A percentile compares a stretch with the other conserved stretches of the same genome.
These are phyloP conservation scores for Phragmites australis DNA, from an alignment of 176 grass and related monocot species.

Conservation along the genomic window DNA sequence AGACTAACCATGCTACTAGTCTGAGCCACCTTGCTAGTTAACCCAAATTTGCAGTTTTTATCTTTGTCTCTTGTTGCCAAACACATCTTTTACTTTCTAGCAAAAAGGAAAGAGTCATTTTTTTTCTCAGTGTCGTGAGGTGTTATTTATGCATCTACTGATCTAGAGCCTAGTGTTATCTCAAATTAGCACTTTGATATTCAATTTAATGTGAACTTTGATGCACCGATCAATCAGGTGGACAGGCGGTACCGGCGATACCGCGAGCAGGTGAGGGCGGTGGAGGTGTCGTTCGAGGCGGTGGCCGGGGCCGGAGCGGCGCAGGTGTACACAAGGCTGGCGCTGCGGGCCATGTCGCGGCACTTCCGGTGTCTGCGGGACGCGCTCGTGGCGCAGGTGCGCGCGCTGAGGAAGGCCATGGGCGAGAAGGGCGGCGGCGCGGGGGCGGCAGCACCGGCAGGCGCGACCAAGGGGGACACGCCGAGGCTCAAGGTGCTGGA, in stretches of 20 bases:
- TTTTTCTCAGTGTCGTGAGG: no score
- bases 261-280: constrained; percentile 51
- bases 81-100: no score
- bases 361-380: constrained; percentile 77
- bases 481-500: constrained; percentile 67
- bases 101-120: no score
- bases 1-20: no score
- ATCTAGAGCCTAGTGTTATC: not conserved
- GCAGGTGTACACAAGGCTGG: constrained; percentile 59
- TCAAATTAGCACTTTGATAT: not conserved
- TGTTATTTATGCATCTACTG: not conserved
- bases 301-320: constrained; percentile 48
- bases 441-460: constrained; percentile 1
- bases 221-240: constrained; percentile 36
- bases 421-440: constrained; percentile 17
- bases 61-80: no score
- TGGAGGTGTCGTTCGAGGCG: constrained; percentile 54
- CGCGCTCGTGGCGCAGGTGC: constrained; percentile 41
- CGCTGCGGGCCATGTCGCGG: constrained; percentile 71
- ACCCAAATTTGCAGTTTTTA: no score
- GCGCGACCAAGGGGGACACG: constrained; percentile 54
- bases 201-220: not conserved
- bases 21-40: no score
- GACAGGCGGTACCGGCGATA: constrained; percentile 66
- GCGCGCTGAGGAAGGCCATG: constrained; percentile 37